Evolutionary conservation across 495 filamentous ascomycete genomes (phyloP), one percentile per base, ranked within the genome.

Genomic region (Poronia punctata): DNA sequence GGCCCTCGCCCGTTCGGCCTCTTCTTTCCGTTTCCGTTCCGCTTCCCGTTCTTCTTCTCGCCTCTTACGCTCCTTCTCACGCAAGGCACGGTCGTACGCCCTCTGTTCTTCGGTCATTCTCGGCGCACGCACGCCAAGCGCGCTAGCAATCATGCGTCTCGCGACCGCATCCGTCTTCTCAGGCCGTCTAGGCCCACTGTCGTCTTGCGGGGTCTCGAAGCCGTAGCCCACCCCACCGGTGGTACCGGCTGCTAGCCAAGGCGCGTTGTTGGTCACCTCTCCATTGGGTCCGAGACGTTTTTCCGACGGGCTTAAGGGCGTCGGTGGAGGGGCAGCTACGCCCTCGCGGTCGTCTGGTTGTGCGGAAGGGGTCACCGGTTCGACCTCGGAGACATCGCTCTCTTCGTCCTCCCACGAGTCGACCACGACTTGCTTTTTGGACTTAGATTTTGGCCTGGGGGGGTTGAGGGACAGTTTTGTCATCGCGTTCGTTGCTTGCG

Each of bases 101-200:
- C 71, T 68, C 70, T 95, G 82, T 65, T 96, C 90, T 54, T 94
- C 87, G 8, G 84, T 96, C 56, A 74, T 72, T 68, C 77, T 83
- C 20, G 84, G 86, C 23, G 85, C 77, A 44, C 78, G 76, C 27
- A 97, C 76, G 4, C 92, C 92, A 51, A 98, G 66, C 5, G 83
- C 92, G 16, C 79, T 85, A 0, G 88, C 87, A 56, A 98, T 96
- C 80, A 98, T 70, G 48, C 92, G 72, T 40, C 83, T 76, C 18
- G 92, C 92, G 29, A 90, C 86, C 2, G 88, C 87, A 45, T 89
- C 92, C 43, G 89, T 89, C 64, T 92, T 98, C 65, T 93, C 88
- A 0, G 88, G 92, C 40, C 88, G 60, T 30, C 66, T 60, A 14
- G 49, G 49, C 22, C 50, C 35, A 25, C 35, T 32, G 26, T 47